Evolutionary conservation across 1,139 yeast genomes (phyloP).

Genomic region (Meyerozyma athensensis): DNA sequence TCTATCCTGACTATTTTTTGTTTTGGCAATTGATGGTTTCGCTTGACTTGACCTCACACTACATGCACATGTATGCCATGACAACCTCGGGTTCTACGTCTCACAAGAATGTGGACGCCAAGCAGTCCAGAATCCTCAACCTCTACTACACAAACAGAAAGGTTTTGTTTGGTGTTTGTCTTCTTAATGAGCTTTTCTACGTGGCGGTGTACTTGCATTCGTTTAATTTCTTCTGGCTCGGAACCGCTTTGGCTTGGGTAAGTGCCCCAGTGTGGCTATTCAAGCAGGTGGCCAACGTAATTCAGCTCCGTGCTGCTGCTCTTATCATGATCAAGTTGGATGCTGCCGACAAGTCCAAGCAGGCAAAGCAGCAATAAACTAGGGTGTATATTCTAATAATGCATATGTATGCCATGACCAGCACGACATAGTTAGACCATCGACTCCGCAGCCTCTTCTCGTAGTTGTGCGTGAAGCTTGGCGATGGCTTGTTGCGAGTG

Average conservation of each 20-base stretch:
- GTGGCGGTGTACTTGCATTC: slow-evolving; percentile 80
- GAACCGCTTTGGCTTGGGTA: slow-evolving; percentile 58
- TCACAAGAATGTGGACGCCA: slow-evolving; percentile 79
- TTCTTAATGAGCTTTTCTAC: slow-evolving; percentile 88
- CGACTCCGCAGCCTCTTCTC: neutral
- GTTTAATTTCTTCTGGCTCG: slow-evolving; percentile 61
- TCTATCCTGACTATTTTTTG: slow-evolving; percentile 63
- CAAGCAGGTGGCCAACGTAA: slow-evolving; percentile 85
- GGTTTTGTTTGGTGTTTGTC: slow-evolving; percentile 84
- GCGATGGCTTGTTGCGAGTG: neutral
- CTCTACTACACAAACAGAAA: slow-evolving; percentile 82
- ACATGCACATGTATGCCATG: slow-evolving; percentile 98
- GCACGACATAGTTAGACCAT: neutral
- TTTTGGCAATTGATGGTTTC: slow-evolving; percentile 85
- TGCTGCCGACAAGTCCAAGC: slow-evolving; percentile 50
- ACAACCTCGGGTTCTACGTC: slow-evolving; percentile 71
- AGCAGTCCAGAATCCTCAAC: slow-evolving; percentile 66
- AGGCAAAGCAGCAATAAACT: neutral
- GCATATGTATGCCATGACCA: neutral
- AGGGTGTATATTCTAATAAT: neutral
- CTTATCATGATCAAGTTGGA: slow-evolving; percentile 74
- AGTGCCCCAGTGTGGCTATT: slow-evolving; percentile 86
- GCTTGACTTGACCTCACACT: slow-evolving; percentile 90
- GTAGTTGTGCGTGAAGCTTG: slow-evolving; percentile 2
- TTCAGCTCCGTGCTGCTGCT: slow-evolving; percentile 87